Base-by-base conservation (phyloP, 148 eudicot genomes). In the Arctostaphylos glauca region DNA sequence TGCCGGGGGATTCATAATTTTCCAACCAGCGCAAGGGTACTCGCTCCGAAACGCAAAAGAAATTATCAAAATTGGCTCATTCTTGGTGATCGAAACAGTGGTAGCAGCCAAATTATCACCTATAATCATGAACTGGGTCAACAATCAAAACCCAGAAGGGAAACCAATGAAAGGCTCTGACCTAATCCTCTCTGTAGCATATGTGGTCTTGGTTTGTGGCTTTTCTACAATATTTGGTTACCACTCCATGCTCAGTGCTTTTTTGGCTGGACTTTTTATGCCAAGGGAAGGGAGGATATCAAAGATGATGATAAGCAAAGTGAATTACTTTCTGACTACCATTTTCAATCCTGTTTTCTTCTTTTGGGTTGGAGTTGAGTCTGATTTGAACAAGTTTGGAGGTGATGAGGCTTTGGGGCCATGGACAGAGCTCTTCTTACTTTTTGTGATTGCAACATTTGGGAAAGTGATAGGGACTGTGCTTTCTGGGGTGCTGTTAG, bases 201-300 rank as follows among this genome's bases (percentile, higher is more conserved):
- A 86, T 81, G 85, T 88, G 9, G 92, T 92, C 1, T 67, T 87
- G 4, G 70, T 91, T 2, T 93, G 95, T 31, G 80, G 93, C 19
- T 70, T 90, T 41, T 87, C 98, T 0, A 16, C 90, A 44, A 7
- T 84, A 5, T 84, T 55, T 18, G 85, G 85, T 9, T 94, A 86
- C 76, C 88, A 90, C 83, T 88, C 91, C n/a, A 85, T 94, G 31
- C 83, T 96, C 9, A 96, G 99, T 55, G 95, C 95, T 0, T 96
- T 94, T 77, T 81, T 96, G 85, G 95, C 95, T 0, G 98, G 99
- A 12, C 78, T 94, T 68, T 92, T 88, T 21, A 89, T 96, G 90
- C 99, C 99, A 0, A 86, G 95, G 52, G 91, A 93, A 55, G 99
- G 99, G 76, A 92, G 99, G 84, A 88, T 96, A 78, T 91, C 99